These are phyloP conservation scores for Cucumis melo DNA, from an alignment of 306 rosid species.

Conservation along the genomic window DNA sequence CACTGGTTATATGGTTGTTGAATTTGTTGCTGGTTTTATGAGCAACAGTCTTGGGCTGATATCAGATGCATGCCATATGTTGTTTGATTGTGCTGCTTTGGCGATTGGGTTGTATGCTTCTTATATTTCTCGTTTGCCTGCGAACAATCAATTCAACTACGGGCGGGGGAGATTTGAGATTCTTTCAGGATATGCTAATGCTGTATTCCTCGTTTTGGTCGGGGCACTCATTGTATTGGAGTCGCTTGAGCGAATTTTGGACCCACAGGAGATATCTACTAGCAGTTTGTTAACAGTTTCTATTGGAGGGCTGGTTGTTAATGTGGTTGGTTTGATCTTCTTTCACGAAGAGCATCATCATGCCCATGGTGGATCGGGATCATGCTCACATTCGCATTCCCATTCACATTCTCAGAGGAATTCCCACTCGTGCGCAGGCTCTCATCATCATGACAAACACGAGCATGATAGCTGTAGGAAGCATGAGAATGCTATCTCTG, in stretches of 20 bases:
- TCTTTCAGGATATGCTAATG: constrained; percentile 80
- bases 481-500: constrained; percentile 22
- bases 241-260: constrained; percentile 88
- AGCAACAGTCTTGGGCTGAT: constrained; percentile 90
- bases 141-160: constrained; percentile 57
- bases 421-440: not conserved
- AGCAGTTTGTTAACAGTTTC: constrained; percentile 66
- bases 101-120: constrained; percentile 95
- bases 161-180: constrained; percentile 95
- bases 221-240: constrained; percentile 84
- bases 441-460: constrained; percentile 17
- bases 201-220: constrained; percentile 81
- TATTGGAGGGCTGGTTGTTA: constrained; percentile 77
- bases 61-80: constrained; percentile 94
- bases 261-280: constrained; percentile 86
- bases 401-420: constrained; percentile 19
- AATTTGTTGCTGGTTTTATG: constrained; percentile 81
- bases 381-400: constrained; percentile 41
- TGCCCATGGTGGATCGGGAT: constrained; percentile 73
- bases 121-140: constrained; percentile 82
- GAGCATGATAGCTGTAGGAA: constrained; percentile 14
- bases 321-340: constrained; percentile 71
- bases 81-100: constrained; percentile 97
- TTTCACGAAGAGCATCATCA: constrained; percentile 97
- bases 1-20: constrained; percentile 82